Conservation (phyloP, 345 rosid species). For the Anacardium occidentale region DNA sequence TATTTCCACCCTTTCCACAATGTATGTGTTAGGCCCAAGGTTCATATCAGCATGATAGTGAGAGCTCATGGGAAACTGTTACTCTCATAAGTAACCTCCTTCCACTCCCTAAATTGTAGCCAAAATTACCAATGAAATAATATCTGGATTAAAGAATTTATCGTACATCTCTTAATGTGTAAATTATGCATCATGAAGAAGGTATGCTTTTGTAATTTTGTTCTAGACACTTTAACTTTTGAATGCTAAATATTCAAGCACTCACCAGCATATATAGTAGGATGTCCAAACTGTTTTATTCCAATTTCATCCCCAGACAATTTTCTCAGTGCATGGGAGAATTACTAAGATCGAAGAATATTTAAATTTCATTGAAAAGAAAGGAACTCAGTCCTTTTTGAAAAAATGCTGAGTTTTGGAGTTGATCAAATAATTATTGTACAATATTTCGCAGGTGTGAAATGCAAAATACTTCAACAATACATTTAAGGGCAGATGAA, state of each 20-base stretch:
- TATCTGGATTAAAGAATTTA: not conserved
- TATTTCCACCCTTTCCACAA: not conserved
- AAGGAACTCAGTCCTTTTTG: not conserved
- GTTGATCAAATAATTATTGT: not conserved
- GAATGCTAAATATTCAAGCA: not conserved
- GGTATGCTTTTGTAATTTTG: not conserved
- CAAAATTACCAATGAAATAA: not conserved
- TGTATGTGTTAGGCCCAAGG: too few species aligned
- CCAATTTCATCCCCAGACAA: not conserved
- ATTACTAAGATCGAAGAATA: not conserved
- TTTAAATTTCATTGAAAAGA: slow-evolving; percentile 1
- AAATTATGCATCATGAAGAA: not conserved
- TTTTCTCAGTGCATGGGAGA: not conserved
- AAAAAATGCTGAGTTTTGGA: slow-evolving; percentile 1
- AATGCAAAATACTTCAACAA: slow-evolving; percentile 1
- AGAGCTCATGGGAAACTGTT: not conserved
- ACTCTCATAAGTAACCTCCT: not conserved
- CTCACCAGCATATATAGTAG: not conserved
- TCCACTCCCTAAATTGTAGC: not conserved
- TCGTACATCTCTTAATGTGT: not conserved
- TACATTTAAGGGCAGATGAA: slow-evolving; percentile 7
- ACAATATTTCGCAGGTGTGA: slow-evolving; percentile 1
- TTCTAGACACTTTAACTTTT: not conserved
- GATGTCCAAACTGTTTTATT: not conserved
- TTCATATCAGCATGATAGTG: too few species aligned